These are phyloP conservation scores for Holtermannia corniformis DNA, from an alignment of 768 basidiomycete genomes.

Conservation along the genomic window DNA sequence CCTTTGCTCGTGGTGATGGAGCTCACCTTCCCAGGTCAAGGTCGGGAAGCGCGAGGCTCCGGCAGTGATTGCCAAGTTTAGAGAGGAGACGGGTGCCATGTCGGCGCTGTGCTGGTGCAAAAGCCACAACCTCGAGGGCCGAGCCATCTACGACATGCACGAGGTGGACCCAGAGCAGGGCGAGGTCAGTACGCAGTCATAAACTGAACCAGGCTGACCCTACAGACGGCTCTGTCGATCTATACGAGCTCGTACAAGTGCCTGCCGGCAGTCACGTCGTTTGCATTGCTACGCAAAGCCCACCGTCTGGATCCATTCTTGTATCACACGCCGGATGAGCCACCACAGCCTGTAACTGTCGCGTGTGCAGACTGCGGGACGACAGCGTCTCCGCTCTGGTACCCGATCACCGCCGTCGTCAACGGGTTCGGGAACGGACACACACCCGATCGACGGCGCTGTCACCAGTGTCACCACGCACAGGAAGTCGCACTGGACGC, in stretches of 20 bases:
- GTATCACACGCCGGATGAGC: background rate
- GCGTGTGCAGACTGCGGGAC: conserved; percentile 20
- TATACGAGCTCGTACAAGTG: conserved; percentile 81
- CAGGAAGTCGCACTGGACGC: background rate
- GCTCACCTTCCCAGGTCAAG: conserved; percentile 53
- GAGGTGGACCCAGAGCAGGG: conserved; percentile 66
- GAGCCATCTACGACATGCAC: conserved; percentile 70
- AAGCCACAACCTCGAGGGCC: conserved; percentile 54
- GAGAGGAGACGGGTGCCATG: conserved; percentile 69
- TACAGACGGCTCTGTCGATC: conserved; percentile 77
- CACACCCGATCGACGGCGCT: background rate
- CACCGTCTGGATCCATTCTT: conserved; percentile 68
- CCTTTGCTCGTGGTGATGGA: background rate
- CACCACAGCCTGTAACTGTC: background rate
- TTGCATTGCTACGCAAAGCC: conserved; percentile 81
- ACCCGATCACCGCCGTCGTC: conserved; percentile 1
- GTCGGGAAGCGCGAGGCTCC: conserved; percentile 61
- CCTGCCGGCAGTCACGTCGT: conserved; percentile 53
- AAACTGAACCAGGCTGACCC: background rate
- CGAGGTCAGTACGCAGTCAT: conserved; percentile 51
- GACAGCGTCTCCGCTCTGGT: conserved; percentile 34
- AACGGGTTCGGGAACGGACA: conserved; percentile 4
- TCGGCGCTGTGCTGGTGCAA: conserved; percentile 66
- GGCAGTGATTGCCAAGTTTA: conserved; percentile 57
- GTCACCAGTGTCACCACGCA: background rate